phyloP scores from a whole-genome alignment of 805 yeast genomes.

The Ogataea paradorogensis region DNA sequence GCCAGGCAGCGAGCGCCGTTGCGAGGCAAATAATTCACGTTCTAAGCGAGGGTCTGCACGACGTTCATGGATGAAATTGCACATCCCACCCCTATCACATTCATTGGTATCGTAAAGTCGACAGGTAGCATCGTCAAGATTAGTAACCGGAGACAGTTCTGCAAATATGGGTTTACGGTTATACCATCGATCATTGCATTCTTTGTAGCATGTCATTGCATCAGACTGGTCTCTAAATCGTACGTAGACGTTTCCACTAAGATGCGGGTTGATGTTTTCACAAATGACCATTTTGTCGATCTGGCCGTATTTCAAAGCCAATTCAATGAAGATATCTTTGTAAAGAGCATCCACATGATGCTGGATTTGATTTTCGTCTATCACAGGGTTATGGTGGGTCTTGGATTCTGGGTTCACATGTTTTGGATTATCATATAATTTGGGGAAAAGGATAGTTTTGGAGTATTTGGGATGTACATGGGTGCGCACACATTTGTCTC shows the following conservation, averaged over 20 bases:
- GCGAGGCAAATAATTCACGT: constrained; percentile 20
- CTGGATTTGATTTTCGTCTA: constrained; percentile 36
- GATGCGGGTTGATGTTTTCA: constrained; percentile 78
- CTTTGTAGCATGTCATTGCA: constrained; percentile 59
- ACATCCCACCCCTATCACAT: constrained; percentile 78
- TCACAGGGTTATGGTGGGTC: background rate
- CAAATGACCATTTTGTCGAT: constrained; percentile 69
- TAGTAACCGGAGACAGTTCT: constrained; percentile 72
- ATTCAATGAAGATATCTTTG: constrained; percentile 70
- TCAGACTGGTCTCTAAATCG: constrained; percentile 51
- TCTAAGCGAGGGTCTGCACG: constrained; percentile 41
- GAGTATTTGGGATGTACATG: constrained; percentile 68
- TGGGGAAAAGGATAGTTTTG: constrained; percentile 60
- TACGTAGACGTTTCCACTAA: constrained; percentile 83
- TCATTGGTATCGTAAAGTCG: constrained; percentile 58
- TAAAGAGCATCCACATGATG: constrained; percentile 57
- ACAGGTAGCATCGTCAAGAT: constrained; percentile 71
- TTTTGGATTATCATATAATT: constrained; percentile 63
- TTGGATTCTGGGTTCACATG: constrained; percentile 19
- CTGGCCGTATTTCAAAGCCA: constrained; percentile 42
- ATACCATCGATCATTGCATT: constrained; percentile 79
- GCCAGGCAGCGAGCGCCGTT: constrained; percentile 10
- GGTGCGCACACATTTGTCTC: constrained; percentile 76
- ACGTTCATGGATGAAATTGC: constrained; percentile 83
- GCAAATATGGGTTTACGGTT: constrained; percentile 73